Evolutionary conservation across 352 stramenopile genomes (phyloP), one percentile per base, ranked within the genome.

Genomic region (Globisporangium nagaii): DNA sequence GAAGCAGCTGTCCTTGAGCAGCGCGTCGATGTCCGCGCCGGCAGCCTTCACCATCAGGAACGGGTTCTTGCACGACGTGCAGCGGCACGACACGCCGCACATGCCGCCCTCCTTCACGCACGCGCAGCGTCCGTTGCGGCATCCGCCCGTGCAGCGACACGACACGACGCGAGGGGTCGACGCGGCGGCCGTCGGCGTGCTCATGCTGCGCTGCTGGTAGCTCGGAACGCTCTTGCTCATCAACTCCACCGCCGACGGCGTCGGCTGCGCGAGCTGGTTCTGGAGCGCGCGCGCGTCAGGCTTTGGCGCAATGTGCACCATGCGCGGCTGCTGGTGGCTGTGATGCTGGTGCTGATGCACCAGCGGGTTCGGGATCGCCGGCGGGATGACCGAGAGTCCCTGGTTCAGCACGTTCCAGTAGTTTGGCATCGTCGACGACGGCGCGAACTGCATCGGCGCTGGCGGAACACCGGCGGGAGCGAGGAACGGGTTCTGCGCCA

Each of bases 381-480:
- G 39, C 13, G 68, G 65, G 1, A 67, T 58, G 13, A 20, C 27
- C 6, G 54, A 60, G 17, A 86, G 65, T 0, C 71, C 78, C 43
- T 93, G 75, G 59, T 90, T 90, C 51, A 93, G 48, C 36, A 93
- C 80, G 62, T 91, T 90, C 83, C 83, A 93, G 56, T 93, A 93
- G 65, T 91, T 88, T 4, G 83, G 83, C 66, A 89, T 77, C 8
- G 83, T 81, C 20, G 83, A 89, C 31, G 79, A 70, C 19, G 83
- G 70, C 2, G 74, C 70, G 55, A 85, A 91, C 58, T 86, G 76
- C 64, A 65, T 68, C 4, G 64, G 52, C 11, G 53, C 28, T 3
- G 60, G 43, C 3, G 59, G n/a, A n/a, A n/a, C n/a, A n/a, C n/a
- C n/a, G 69, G 53, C 31, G 51, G 41, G 17, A 64, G 63, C 44